Evolutionary conservation across 106 monocot species (phyloP), one percentile per base, ranked within the genome.

Genomic region (Gastrodia elata): DNA sequence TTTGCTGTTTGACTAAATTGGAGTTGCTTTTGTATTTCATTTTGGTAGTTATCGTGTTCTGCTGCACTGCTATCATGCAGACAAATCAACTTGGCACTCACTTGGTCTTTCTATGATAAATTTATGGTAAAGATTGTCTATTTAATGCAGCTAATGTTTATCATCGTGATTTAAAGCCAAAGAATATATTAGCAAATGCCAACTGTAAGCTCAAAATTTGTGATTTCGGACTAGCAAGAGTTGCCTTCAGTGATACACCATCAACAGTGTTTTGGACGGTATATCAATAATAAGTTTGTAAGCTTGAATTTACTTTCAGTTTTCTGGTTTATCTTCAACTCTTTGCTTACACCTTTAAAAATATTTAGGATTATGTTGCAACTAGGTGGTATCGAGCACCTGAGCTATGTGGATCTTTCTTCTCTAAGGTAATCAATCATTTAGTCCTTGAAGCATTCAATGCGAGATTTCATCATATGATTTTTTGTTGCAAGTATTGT

Each of bases 301-400:
- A 30, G 61, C 11, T 61, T 32, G 35, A 0, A 38, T 74, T 56
- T 32, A 28, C 1, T 57, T 33, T 8, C 64, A 36, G 30, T 73
- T 67, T 38, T 40, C 10, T 69, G 0, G 9, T 2, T 22, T 9
- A 69, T 69, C 0, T 38, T 36, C 36, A 20, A 5, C n/a, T 9
- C 38, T 67, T 5, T 67, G n/a, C n/a, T n/a, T n/a, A n/a, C n/a
- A n/a, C n/a, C n/a, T n/a, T 67, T 20, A 22, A 67, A 36, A 38
- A 38, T 72, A 52, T 81, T 69, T 71, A 94, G 93, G 93, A 94
- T 80, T 94, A 94, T 94, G 93, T 94, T 57, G 93, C 93, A 46
- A 93, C 93, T 37, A 89, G 93, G 78, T 93, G 93, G 93, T 93
- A 93, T 77, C 83, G 93, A 80, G 93, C 93, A 43, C 93, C 93